A percentile compares a stretch with the other conserved stretches of the same genome.
Conservation (phyloP, 1,139 yeast genomes). For the Magnusiomyces ingens region DNA sequence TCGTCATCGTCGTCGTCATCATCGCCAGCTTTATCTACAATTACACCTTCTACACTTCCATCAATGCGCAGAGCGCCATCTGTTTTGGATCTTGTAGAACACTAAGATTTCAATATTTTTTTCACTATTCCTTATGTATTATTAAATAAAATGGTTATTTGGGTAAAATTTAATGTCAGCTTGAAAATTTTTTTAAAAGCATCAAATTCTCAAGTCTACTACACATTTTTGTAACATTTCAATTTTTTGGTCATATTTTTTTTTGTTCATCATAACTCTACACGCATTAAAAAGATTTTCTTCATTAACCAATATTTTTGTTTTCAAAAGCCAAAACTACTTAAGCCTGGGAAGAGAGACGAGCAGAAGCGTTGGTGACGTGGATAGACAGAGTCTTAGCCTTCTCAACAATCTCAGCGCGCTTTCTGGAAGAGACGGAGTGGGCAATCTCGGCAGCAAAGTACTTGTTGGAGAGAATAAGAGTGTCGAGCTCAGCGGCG, state of each 20-base stretch:
- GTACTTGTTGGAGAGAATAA: conserved; percentile 94
- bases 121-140: neutral
- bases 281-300: neutral
- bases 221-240: too few species aligned
- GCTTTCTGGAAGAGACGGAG: conserved; percentile 97
- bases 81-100: too few species aligned
- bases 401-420: conserved; percentile 92
- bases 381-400: conserved; percentile 98
- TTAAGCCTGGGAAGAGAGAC: conserved; percentile 96
- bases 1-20: too few species aligned
- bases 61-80: too few species aligned
- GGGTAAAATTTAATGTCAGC: too few species aligned
- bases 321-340: neutral
- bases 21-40: too few species aligned
- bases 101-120: too few species aligned
- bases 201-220: too few species aligned
- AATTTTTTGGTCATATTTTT: too few species aligned
- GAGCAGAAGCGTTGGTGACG: conserved; percentile 99
- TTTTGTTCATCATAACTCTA: too few species aligned
- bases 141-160: neutral
- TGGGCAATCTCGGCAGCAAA: conserved; percentile 99
- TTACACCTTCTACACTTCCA: too few species aligned
- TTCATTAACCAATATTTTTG: conserved; percentile 1
- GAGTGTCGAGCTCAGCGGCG: conserved; percentile 88
- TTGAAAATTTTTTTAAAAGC: too few species aligned